Conservation (phyloP, 2,329 filamentous ascomycete genomes). For the Botryotinia globosa region DNA sequence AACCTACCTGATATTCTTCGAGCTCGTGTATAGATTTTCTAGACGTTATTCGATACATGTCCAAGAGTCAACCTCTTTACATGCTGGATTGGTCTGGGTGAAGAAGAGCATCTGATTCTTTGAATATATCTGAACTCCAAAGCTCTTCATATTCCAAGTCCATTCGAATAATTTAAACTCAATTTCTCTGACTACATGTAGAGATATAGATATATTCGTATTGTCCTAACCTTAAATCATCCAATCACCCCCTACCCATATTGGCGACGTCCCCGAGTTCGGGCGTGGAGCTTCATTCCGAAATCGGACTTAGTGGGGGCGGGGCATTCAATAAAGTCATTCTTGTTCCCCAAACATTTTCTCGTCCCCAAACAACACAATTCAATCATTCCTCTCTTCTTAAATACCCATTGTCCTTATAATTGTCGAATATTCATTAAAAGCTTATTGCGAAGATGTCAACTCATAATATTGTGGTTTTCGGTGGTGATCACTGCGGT, state of each 20-base stretch:
- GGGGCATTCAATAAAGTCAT: constrained; percentile 11
- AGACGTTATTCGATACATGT: background rate
- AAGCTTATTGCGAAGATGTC: constrained; percentile 51
- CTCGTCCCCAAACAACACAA: background rate
- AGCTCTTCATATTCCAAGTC: background rate
- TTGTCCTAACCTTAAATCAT: background rate
- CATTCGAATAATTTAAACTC: background rate
- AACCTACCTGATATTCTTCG: background rate
- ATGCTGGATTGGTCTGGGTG: background rate
- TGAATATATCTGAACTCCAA: background rate
- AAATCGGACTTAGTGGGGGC: constrained; percentile 10
- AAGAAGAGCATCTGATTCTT: background rate
- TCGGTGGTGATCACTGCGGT: constrained; percentile 80
- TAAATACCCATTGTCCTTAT: background rate
- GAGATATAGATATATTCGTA: no score
- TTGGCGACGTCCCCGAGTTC: background rate
- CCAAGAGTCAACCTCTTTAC: background rate
- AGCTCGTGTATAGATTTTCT: background rate
- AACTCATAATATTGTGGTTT: constrained; percentile 74
- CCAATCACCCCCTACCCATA: background rate
- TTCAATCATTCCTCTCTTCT: background rate
- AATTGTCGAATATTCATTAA: background rate
- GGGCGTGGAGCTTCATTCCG: constrained; percentile 6
- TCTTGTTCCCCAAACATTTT: background rate
- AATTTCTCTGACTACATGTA: background rate